A percentile compares a stretch with the other conserved stretches of the same genome.
phyloP scores from a whole-genome alignment of 2,329 filamentous ascomycete species.

The Bipolaris gigantea region DNA sequence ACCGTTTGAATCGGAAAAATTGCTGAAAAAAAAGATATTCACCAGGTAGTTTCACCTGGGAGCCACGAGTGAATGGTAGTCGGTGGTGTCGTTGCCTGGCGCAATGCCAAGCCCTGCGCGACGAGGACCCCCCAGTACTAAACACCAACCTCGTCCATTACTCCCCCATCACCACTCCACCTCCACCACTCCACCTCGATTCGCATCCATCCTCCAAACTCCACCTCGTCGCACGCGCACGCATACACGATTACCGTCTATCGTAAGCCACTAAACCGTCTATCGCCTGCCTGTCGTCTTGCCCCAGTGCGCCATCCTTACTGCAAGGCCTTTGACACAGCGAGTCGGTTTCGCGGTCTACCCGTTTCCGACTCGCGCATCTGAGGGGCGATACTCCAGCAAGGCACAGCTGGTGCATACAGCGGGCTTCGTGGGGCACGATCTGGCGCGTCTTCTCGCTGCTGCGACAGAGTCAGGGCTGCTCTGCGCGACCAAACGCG shows the following conservation, averaged over 20 bases:
- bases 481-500: conserved; percentile 7
- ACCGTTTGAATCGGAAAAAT: too few relatives aligned
- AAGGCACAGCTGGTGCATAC: conserved; percentile 1
- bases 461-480: conserved; percentile 8
- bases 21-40: too few relatives aligned
- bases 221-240: background rate
- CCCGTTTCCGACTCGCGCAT: conserved; percentile 5
- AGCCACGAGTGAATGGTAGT: too few relatives aligned
- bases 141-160: background rate
- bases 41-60: too few relatives aligned
- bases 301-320: conserved; percentile 10
- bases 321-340: conserved; percentile 4
- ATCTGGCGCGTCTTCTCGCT: background rate
- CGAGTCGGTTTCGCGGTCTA: background rate
- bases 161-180: background rate
- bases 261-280: conserved; percentile 5
- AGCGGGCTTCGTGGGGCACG: conserved; percentile 8
- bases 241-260: background rate
- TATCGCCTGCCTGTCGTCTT: conserved; percentile 2
- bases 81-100: too few relatives aligned
- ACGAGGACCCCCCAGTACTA: too few relatives aligned
- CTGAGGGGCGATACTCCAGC: conserved; percentile 10
- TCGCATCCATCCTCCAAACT: background rate
- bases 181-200: background rate
- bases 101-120: too few relatives aligned